Evolutionary conservation across 345 rosid species (phyloP), one percentile per base, ranked within the genome.

Genomic region (Salix dunnii): DNA sequence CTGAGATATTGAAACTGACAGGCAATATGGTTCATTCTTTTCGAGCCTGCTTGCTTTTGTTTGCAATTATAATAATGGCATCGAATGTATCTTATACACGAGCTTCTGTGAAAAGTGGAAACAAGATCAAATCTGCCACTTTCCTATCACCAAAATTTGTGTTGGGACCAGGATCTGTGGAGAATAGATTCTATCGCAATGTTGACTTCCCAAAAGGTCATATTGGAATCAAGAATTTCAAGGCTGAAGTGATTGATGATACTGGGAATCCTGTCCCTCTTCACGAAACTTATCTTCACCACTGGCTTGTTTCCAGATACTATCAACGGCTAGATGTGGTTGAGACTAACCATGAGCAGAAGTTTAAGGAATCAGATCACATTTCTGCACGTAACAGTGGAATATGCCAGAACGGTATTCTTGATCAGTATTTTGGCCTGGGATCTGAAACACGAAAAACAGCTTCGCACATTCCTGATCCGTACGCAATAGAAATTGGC

Each of bases 381-480:
- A 70, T 81, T 8, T 3, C 71, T 9, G 89, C 38, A 4, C 74
- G 76, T 46, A 95, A 95, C 46, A 80, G 83, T 67, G 99, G 99
- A 43, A 66, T 93, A 74, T 95, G 99, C 80, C 91, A 87, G 71
- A 33, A 30, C 0, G 12, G 2, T 68, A 1, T 13, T 17, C 82
- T 87, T 48, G 81, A 88, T 3, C 97, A 93, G 73, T 87, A 75
- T 77, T 91, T 82, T 62, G 99, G 99, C 14, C 84, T 88, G 66
- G 97, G 99, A 43, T 95, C 99, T 23, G 97, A 95, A 79, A 93
- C 97, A 5, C 77, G 99, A 31, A 83, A 74, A 76, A 91, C 97
- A 1, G 84, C 71, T 0, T 91, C 96, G 5, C 65, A 80, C 65
- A 38, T 93, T 78, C 97, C 97, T 6, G 96, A 91, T 81, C 99